Conservation (phyloP, 495 filamentous ascomycete species). For the Annulohypoxylon stygium region DNA sequence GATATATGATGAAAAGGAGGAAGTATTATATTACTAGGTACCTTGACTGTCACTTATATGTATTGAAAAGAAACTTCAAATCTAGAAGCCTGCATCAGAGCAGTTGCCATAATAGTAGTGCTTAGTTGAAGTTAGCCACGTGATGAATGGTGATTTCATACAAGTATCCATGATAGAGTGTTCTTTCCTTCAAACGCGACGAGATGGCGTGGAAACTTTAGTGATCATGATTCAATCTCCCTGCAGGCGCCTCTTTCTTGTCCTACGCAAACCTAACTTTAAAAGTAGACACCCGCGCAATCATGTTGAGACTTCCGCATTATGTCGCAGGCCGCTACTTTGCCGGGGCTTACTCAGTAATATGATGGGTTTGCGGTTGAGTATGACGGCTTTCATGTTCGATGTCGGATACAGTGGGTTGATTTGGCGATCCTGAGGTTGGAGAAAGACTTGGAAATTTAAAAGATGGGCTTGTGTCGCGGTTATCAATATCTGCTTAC, state of each 20-base stretch:
- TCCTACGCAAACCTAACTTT: conserved; percentile 18
- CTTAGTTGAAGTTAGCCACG: background rate
- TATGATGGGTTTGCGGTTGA: background rate
- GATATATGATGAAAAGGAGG: conserved; percentile 13
- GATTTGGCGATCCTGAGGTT: conserved; percentile 5
- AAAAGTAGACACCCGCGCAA: background rate
- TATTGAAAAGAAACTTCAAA: conserved; percentile 10
- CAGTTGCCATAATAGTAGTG: background rate
- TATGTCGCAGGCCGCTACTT: background rate
- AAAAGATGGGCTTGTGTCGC: background rate
- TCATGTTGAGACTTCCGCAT: background rate
- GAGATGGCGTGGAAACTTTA: background rate
- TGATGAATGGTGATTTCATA: background rate
- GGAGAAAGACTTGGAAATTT: background rate
- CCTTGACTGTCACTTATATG: conserved; percentile 13
- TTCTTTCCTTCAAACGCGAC: conserved; percentile 18
- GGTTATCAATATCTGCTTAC: conserved; percentile 25
- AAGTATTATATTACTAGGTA: conserved; percentile 23
- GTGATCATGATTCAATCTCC: background rate
- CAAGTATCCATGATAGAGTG: background rate
- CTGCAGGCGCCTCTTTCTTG: conserved; percentile 9
- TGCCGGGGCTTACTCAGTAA: conserved; percentile 25
- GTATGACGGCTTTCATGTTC: background rate
- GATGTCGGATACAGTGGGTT: background rate
- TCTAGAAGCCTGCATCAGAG: background rate